Evolutionary conservation across 352 stramenopile genomes (phyloP), one percentile per base, ranked within the genome.

Genomic region (Phytophthora rubi): DNA sequence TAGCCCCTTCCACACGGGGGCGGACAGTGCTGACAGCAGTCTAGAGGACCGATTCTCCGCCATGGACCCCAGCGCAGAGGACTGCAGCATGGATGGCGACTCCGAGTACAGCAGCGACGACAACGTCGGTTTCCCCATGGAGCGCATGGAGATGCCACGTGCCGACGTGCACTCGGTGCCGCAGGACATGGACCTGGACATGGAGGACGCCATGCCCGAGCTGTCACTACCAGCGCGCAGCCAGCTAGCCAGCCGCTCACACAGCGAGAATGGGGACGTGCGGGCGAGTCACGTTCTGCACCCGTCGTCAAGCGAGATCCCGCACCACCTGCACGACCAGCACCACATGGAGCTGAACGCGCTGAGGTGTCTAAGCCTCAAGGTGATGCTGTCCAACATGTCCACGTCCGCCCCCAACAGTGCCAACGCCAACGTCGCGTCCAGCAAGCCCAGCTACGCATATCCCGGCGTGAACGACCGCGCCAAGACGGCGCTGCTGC

Each of bases 341-440:
- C 76, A 83, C 61, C 58, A 82, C 56, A 49, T 78, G 53, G 79
- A 87, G 67, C 68, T 87, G 28, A 75, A 82, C 59, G 77, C 79
- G 49, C 70, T 87, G 62, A 59, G 79, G 62, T 85, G 79, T 82
- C 65, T 87, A 26, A 82, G 75, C 18, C 75, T 87, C 62, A 87
- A 87, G 66, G 52, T 83, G 32, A 87, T 87, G 79, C 72, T 87
- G n/a, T 80, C 74, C 18, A 79, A 77, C 28, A 47, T 76, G 54
- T 76, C 71, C 9, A 67, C 62, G 3, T 55, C 66, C 42, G 55
- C 26, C 30, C 30, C 16, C 54, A 60, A 49, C 39, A 65, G 48
- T 51, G 35, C 45, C 47, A 67, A 66, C 56, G 44, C 56, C 65
- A 53, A 45, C 23, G 42, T 66, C 28, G 62, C 59, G 55, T 73